Percentiles rank a stretch among this genome's conserved stretches.
Conservation (phyloP, 2,329 filamentous ascomycete genomes). For the Spiromastix sp. region DNA sequence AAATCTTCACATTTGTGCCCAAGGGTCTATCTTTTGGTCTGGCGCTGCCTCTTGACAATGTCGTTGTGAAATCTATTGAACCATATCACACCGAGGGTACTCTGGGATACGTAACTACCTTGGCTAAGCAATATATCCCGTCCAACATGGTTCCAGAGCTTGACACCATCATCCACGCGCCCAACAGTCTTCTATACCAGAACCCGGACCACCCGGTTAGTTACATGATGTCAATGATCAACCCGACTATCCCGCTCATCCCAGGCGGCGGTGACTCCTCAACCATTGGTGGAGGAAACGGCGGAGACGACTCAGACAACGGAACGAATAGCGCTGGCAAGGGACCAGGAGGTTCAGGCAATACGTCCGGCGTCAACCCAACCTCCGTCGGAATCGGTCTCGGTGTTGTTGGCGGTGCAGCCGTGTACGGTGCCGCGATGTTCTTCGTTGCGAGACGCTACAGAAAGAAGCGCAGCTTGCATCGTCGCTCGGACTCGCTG, state of each 20-base stretch:
- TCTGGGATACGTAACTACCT: conserved; percentile 54
- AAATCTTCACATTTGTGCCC: conserved; percentile 76
- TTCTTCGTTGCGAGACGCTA: conserved; percentile 85
- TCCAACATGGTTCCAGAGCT: conserved; percentile 57
- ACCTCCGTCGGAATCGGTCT: conserved; percentile 59
- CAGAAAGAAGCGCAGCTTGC: conserved; percentile 70
- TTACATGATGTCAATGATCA: conserved; percentile 70
- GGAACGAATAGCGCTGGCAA: conserved; percentile 25
- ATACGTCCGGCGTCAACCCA: conserved; percentile 25
- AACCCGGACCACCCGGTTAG: conserved; percentile 55
- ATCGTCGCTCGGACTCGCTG: conserved; percentile 68
- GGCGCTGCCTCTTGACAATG: conserved; percentile 32
- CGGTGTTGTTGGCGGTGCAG: conserved; percentile 66
- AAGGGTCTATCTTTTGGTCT: conserved; percentile 59
- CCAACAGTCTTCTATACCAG: conserved; percentile 65
- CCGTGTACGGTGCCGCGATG: conserved; percentile 89
- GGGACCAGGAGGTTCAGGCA: conserved; percentile 40
- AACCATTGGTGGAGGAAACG: conserved; percentile 9
- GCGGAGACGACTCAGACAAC: conserved; percentile 22
- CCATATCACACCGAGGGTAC: conserved; percentile 60
- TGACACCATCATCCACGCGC: conserved; percentile 57
- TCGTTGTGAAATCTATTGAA: conserved; percentile 60
- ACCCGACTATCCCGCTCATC: conserved; percentile 65
- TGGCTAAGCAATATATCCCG: conserved; percentile 69
- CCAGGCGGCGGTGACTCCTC: conserved; percentile 24